These are phyloP conservation scores for Populus hybrid DNA, from an alignment of 441 rosid genomes.

Conservation along the genomic window DNA sequence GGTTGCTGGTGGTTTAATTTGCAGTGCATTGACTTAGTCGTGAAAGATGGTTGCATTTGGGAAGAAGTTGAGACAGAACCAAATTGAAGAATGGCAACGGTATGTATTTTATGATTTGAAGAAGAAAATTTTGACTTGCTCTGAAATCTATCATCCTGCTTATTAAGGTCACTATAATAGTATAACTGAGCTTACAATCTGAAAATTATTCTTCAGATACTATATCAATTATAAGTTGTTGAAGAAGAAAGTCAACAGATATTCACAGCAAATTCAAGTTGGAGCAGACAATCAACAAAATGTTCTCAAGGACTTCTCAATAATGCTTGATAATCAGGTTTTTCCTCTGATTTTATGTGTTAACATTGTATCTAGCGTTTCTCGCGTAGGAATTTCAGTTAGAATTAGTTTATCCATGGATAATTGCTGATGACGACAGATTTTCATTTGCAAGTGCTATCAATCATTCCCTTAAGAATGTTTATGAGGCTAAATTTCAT, in stretches of 20 bases:
- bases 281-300: conserved; percentile 65
- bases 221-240: conserved; percentile 87
- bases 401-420: background rate
- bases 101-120: conserved; percentile 17
- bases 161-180: background rate
- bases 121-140: background rate
- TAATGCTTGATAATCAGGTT: conserved; percentile 81
- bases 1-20: background rate
- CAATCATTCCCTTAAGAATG: background rate
- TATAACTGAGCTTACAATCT: background rate
- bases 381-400: background rate
- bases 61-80: conserved; percentile 81
- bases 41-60: conserved; percentile 89
- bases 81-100: conserved; percentile 83
- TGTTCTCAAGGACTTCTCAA: conserved; percentile 94
- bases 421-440: background rate
- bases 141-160: background rate
- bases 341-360: background rate
- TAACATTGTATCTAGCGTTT: background rate
- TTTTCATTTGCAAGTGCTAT: background rate
- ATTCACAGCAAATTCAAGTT: conserved; percentile 61
- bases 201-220: conserved; percentile 37
- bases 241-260: conserved; percentile 87
- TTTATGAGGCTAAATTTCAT: background rate
- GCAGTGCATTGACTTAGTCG: background rate